Base-by-base conservation (phyloP, 768 basidiomycete genomes). In the Mycena chlorophos region DNA sequence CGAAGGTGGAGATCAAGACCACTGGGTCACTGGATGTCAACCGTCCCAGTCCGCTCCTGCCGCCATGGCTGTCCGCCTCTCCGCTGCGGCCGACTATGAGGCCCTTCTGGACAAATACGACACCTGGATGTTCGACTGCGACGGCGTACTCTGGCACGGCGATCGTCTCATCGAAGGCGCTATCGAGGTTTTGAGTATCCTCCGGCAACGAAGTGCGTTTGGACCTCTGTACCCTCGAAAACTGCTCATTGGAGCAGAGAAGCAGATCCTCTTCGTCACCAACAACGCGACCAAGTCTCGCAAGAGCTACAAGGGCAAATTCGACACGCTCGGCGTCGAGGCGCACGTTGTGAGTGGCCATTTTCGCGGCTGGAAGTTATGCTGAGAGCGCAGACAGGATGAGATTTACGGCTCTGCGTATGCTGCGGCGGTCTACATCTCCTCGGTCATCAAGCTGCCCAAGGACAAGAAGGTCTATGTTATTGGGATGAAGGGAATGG, bases 231-330 rank as follows among this genome's bases (percentile, higher is more conserved):
- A 38, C 22, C 42, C 43, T 40, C 42, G 14, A 37, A 40, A 30
- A 46, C 38, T 51, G 14, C 19, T 57, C 51, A 45, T 58, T 55
- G 23, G 23, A 28, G 30, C 69, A 93, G 93, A 80, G 67, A 98
- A 92, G 78, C 80, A 83, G 56, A 75, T 97, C 28, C 73, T 98
- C 10, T 98, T 98, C 66, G 94, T 97, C 49, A 98, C 95, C 17
- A 99, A 99, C 75, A 99, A 98, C 69, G 95, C 96, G 43, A 91
- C 88, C 52, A 96, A 98, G 74, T 96, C 94, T 4, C 78, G 97
- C 59, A 83, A 74, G 68, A 86, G 74, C 68, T 95, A 95, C 82
- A 94, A 92, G 77, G 74, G 73, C 42, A 96, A 95, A 71, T 97
- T 99, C 68, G 93, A 98, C 71, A 79, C 85, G 65, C 81, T 98